Percentiles rank a stretch among this genome's conserved stretches.
Evolutionary conservation across 2,329 filamentous ascomycete species (phyloP).

Genomic region (Diaporthe sp.): DNA sequence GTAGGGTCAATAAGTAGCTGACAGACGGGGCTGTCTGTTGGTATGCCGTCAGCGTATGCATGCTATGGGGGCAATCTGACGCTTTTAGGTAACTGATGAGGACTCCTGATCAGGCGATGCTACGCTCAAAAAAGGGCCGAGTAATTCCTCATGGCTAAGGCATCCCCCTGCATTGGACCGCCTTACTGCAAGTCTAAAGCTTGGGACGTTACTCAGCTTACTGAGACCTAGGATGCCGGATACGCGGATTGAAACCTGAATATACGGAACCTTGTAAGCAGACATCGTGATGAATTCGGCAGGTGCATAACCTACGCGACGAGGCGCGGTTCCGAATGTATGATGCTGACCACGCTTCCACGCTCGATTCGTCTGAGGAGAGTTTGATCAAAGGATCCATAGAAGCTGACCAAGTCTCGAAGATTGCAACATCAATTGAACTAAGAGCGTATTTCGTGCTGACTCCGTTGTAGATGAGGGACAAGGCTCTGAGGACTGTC

Average conservation of each 20-base stretch:
- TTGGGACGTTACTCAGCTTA: not conserved
- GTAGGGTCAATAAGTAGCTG: not conserved
- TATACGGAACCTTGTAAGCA: not conserved
- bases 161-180: not conserved
- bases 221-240: not conserved
- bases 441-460: not conserved
- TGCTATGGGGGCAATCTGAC: not conserved
- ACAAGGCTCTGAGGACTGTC: not conserved
- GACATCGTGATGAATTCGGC: not conserved
- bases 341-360: not conserved
- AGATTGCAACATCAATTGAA: not conserved
- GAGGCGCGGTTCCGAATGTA: not conserved
- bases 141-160: constrained; percentile 1
- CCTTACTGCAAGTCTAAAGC: not conserved
- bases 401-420: not conserved
- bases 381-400: not conserved
- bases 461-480: not conserved
- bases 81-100: constrained; percentile 3
- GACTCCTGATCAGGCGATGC: not conserved
- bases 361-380: no score
- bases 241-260: not conserved
- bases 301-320: not conserved
- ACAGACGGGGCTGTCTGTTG: not conserved
- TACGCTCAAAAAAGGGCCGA: not conserved
- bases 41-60: not conserved